Evolutionary conservation across 257 asterid genomes (phyloP), one percentile per base, ranked within the genome.

Genomic region (Gentiana straminea): DNA sequence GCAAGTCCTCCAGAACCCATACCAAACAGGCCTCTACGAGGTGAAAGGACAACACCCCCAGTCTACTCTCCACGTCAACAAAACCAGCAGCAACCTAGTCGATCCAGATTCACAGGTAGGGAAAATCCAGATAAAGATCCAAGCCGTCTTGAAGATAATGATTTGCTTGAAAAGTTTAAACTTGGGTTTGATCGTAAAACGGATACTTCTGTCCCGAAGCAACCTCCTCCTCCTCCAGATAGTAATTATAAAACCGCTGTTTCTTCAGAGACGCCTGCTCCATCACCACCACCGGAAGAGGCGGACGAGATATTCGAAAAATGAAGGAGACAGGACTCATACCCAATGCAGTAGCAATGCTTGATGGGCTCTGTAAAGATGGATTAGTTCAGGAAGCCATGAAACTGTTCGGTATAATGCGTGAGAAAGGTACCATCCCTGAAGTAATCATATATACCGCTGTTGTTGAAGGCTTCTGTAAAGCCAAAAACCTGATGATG

Each of bases 331-430:
- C 95, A 51, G 95, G 96, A 8, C 67, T 91, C 72, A 82, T 91
- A 64, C 95, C 96, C 1, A 86, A 84, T 47, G 96, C 95, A 10
- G 96, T 91, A 53, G 94, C 96, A 3, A 84, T 91, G 98, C 95
- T 86, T 43, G 96, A 86, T 56, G 92, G 95, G 4, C 65, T 91
- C 64, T 91, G 95, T 65, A 91, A 86, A 73, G 97, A 89, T 37
- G 95, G 97, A 57, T 70, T 81, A 57, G 89, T 84, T 65, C 93
- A 81, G 51, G 97, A 89, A 24, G 95, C 95, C 32, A 80, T 86
- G 89, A 81, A 81, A 73, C 81, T 89, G 66, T 86, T 89, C 36
- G 82, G 86, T 7, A 43, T 74, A 68, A 89, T 89, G 95, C 90
- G 94, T 6, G 95, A 89, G 73, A 89, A 71, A 61, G 93, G 95